Base-by-base conservation (phyloP, 805 yeast genomes). In the Yamadazyma akitaensis region DNA sequence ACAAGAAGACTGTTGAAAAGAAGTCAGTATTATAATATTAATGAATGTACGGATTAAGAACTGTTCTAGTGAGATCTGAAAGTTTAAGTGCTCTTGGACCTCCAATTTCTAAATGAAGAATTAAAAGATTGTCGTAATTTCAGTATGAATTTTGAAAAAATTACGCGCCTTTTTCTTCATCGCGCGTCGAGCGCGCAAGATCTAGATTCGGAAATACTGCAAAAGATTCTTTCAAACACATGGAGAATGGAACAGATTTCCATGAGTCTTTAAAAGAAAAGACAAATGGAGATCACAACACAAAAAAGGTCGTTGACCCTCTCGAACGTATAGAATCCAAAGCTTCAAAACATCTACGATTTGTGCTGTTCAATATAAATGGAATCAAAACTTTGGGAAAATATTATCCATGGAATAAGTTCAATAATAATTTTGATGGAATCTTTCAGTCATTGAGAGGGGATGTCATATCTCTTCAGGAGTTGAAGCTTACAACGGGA, bases 391-490 rank as follows among this genome's bases (percentile, higher is more conserved):
- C 96, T 0, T 67, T 92, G 25, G 80, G 84, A 61, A 84, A 87
- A 56, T 88, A 88, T 60, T 79, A 82, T 50, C 97, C 97, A 1
- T 92, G 97, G 92, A 82, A 80, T 45, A 50, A 51, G 13, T 71
- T 76, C 31, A 60, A 65, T 28, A 61, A 70, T 25, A 62, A 70
- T 16, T 73, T 64, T 41, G 62, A 67, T 30, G 51, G 57, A 9
- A 69, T 84, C 57, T 82, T 90, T 50, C 59, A 66, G 2, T 62
- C 68, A 36, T 64, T 91, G 50, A 57, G 77, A 16, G 88, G 85
- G 1, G 98, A 94, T 59, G 72, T 92, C 13, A 70, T 91, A n/a
- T 76, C 96, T 3, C 72, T 94, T 14, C 98, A 92, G 59, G 99
- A 92, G 61, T 72, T 92, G 40, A 92, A 92, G 61, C 67, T 86